phyloP scores from a whole-genome alignment of 306 rosid genomes.

The Vigna hirtella region DNA sequence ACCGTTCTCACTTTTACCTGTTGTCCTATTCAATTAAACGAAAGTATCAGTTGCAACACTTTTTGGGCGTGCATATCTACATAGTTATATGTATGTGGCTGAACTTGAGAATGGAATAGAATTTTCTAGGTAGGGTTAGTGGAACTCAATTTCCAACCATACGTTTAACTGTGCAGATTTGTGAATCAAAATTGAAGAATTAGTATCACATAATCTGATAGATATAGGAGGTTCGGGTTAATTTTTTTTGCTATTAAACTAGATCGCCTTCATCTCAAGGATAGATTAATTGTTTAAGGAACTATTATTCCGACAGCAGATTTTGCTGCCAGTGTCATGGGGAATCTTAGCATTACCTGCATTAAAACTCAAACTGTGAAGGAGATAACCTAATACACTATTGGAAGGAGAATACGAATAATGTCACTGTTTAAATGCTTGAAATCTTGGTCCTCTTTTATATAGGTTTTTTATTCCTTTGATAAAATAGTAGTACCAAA shows the following conservation, averaged over 20 bases:
- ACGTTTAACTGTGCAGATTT: conserved; percentile 15
- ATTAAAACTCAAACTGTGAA: conserved; percentile 26
- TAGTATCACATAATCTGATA: not conserved
- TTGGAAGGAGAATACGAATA: conserved; percentile 35
- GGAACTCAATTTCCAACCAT: conserved; percentile 15
- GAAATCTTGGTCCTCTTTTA: not conserved
- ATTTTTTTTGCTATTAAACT: not conserved
- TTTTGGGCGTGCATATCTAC: conserved; percentile 18
- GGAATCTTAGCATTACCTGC: conserved; percentile 39
- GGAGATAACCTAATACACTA: conserved; percentile 31
- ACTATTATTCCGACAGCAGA: conserved; percentile 38
- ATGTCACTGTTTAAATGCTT: conserved; percentile 28
- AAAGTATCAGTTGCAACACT: not conserved
- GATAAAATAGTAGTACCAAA: not conserved
- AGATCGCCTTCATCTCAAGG: conserved; percentile 19
- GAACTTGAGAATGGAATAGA: conserved; percentile 9
- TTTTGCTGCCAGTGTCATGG: conserved; percentile 37
- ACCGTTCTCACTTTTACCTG: not conserved
- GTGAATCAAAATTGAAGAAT: conserved; percentile 32
- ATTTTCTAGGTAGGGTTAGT: conserved; percentile 19
- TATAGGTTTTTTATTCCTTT: not conserved
- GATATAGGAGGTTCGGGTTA: conserved; percentile 4
- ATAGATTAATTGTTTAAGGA: conserved; percentile 32
- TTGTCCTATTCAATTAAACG: not conserved
- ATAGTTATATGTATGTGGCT: conserved; percentile 20